A percentile compares a stretch with the other conserved stretches of the same genome.
Conservation (phyloP, 2,329 filamentous ascomycete genomes). For the Aaosphaeria pasadenensis region DNA sequence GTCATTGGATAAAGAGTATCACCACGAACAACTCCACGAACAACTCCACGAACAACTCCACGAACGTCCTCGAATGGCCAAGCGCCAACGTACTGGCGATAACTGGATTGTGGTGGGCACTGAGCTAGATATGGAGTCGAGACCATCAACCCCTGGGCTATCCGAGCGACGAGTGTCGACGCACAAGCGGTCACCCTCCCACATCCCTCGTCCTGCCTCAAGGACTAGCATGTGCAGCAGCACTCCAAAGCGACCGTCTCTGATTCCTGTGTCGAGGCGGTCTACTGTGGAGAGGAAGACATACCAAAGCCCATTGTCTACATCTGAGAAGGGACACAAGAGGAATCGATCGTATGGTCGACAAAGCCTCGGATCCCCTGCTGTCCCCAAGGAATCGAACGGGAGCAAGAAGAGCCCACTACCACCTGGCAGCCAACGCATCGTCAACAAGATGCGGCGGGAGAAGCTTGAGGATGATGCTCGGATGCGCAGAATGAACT, state of each 20-base stretch:
- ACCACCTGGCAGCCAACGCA: slow-evolving; percentile 66
- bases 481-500: slow-evolving; percentile 75
- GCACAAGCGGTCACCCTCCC: slow-evolving; percentile 24
- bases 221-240: slow-evolving; percentile 15
- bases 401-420: slow-evolving; percentile 26
- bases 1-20: slow-evolving; percentile 40
- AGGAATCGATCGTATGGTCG: slow-evolving; percentile 25
- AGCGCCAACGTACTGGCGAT: slow-evolving; percentile 47
- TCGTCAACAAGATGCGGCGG: slow-evolving; percentile 67
- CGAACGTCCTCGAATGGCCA: slow-evolving; percentile 36
- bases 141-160: slow-evolving; percentile 42
- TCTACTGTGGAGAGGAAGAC: slow-evolving; percentile 22
- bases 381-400: slow-evolving; percentile 15
- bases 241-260: slow-evolving; percentile 33
- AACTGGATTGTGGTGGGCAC: slow-evolving; percentile 48
- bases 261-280: slow-evolving; percentile 45
- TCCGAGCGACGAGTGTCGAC: slow-evolving; percentile 28
- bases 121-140: slow-evolving; percentile 54
- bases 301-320: slow-evolving; percentile 13
- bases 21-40: no score
- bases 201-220: slow-evolving; percentile 33
- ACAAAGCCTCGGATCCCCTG: slow-evolving; percentile 30
- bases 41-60: no score
- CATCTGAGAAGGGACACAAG: slow-evolving; percentile 7
- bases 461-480: slow-evolving; percentile 78